These are phyloP conservation scores for Phlyctochytrium bullatum DNA, from an alignment of 192 early-diverging fungal genomes.

Conservation along the genomic window DNA sequence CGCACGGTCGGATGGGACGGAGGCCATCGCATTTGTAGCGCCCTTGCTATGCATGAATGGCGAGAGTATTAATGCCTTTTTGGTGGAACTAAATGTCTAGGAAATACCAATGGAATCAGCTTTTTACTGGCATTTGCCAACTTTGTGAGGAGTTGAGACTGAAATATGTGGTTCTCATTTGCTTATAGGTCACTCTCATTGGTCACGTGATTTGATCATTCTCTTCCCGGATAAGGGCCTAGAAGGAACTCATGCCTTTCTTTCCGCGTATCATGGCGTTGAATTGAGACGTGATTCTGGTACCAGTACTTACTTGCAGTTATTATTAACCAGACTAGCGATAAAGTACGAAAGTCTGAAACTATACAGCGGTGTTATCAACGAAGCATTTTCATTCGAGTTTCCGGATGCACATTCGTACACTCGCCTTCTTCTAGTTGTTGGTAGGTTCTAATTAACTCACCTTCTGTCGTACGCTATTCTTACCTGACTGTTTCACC, in stretches of 20 bases:
- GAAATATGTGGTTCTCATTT: too few species aligned
- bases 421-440: too few species aligned
- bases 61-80: constrained; percentile 47
- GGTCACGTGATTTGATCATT: constrained; percentile 92
- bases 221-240: constrained; percentile 77
- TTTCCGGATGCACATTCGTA: constrained; percentile 69
- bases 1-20: constrained; percentile 82
- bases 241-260: constrained; percentile 78
- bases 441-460: too few species aligned
- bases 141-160: constrained; percentile 44
- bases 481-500: too few species aligned
- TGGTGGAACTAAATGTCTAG: constrained; percentile 11
- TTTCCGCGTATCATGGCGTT: constrained; percentile 89
- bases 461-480: too few species aligned
- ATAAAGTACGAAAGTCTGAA: constrained; percentile 29
- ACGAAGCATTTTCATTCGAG: constrained; percentile 84
- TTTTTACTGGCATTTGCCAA: constrained; percentile 42
- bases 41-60: constrained; percentile 70
- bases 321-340: too few species aligned
- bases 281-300: too few species aligned
- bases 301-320: too few species aligned
- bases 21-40: constrained; percentile 81
- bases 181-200: constrained; percentile 62
- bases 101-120: constrained; percentile 37
- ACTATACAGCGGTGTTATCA: constrained; percentile 66